Base-by-base conservation (phyloP, 306 rosid genomes). In the Lagenaria siceraria region DNA sequence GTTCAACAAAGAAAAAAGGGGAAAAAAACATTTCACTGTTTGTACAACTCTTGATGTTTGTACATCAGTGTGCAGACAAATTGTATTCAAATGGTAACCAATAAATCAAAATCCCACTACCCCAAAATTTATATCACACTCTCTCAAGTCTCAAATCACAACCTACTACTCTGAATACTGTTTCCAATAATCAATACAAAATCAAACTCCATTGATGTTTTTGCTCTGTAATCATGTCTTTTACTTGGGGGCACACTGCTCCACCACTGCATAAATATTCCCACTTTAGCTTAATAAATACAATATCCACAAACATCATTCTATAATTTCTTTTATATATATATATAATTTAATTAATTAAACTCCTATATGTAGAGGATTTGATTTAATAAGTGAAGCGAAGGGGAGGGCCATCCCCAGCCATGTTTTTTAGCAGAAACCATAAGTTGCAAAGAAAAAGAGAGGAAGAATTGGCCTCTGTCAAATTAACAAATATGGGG, bases 391-490 rank as follows among this genome's bases (percentile, higher is more conserved):
- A 62, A 17, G 22, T 62, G 69, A 36, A 11, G 18, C 22, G 63
- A 24, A 58, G 15, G 66, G 0, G 15, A 49, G 76, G 76, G 59
- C 76, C 76, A 71, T n/a, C 76, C 75, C 59, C 53, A 68, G 75
- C 75, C 75, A 69, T 69, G 75, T 42, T 14, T 10, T 43, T 10
- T 42, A 22, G 75, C 74, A 66, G 52, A 10, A 38, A 4, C 51
- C 38, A 27, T 40, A 66, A 38, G 19, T 66, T 38, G 9, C 52
- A 63, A 12, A 61, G 66, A 61, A n/a, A 61, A 61, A 61, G 66
- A 17, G 25, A 59, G 7, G 71, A 68, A 36, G 31, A 38, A 38
- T 68, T 66, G 19, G 52, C n/a, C 74, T 40, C 52, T 65, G 72
- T 66, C 51, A 66, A 19, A 40, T 66, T 68, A 40, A 21, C 35